Base-by-base conservation (phyloP, 1,284 basidiomycete genomes). In the Malassezia furfur region DNA sequence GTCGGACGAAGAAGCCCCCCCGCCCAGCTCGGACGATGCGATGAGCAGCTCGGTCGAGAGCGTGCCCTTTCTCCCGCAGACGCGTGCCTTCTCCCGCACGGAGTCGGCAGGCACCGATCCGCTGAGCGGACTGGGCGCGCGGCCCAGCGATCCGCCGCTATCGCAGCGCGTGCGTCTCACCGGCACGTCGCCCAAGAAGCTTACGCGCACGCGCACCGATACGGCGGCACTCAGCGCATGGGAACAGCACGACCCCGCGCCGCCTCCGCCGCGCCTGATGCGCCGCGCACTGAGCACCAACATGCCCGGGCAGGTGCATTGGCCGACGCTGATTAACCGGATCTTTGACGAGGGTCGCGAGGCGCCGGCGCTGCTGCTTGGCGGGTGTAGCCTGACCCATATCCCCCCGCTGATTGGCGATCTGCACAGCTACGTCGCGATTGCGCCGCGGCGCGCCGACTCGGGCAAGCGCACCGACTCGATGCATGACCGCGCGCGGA, bases 321-420 rank as follows among this genome's bases (percentile, higher is more conserved):
- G 58, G 58, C 41, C 46, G 19, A 28, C 31, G 11, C n/a, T 58
- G 14, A 48, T 62, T 14, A 52, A 54, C 31, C 44, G 43, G 15
- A 48, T 62, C 14, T 62, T 52, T 40, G 60, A 62, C 35, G 48
- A 60, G 31, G 57, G 47, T 7, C 44, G 50, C 11, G 53, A 40
- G 12, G 22, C 30, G 12, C 60, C 59, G 3, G 56, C 58, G 28
- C 30, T 62, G 32, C 34, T 49, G 36, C 44, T 57, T 9, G 59
- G 60, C 28, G 57, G 53, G 14, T 50, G 37, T 32, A 35, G 35
- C 8, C 25, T 65, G 10, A 35, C 17, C 11, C 39, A 22, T 17
- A 60, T 66, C 32, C 52, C 58, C 21, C 46, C 59, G 9, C 25
- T 53, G 22, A 50, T 66, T 3, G 62, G 60, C 31, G 64, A 66